Percentiles rank a stretch among this genome's conserved stretches.
These are phyloP conservation scores for Isoetes taiwanensis DNA, from an alignment of 75 land plant species.

Conservation along the genomic window DNA sequence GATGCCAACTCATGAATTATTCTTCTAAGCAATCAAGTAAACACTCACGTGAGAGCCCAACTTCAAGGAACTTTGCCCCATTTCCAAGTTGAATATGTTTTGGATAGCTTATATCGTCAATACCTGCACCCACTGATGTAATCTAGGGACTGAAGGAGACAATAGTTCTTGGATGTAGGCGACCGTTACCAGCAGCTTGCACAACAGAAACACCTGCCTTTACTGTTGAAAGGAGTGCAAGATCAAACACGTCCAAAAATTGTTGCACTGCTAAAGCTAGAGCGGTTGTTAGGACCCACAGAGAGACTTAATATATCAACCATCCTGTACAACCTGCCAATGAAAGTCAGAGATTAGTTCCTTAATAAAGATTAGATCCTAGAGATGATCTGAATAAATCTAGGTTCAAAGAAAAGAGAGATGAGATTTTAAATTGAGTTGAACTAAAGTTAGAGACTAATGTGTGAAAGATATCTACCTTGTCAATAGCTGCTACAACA, in stretches of 20 bases:
- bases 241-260: background rate
- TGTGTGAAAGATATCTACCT: background rate
- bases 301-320: slow-evolving; percentile 2
- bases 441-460: background rate
- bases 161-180: background rate
- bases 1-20: no score
- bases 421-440: background rate
- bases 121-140: background rate
- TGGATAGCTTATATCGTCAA: background rate
- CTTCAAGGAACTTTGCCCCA: background rate
- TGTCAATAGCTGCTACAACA: background rate
- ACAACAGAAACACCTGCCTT: slow-evolving; percentile 4
- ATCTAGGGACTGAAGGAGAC: slow-evolving; percentile 3
- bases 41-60: slow-evolving; percentile 2
- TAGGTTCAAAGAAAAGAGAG: no score
- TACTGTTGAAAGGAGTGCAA: background rate
- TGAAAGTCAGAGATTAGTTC: background rate
- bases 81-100: background rate
- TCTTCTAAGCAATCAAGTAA: no score
- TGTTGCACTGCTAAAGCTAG: background rate
- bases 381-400: background rate
- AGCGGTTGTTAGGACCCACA: background rate
- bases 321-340: background rate
- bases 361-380: no score
- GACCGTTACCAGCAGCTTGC: slow-evolving; percentile 1